Evolutionary conservation across 495 filamentous ascomycete genomes (phyloP), one percentile per base, ranked within the genome.

Genomic region (Penicillium egyptiacum): DNA sequence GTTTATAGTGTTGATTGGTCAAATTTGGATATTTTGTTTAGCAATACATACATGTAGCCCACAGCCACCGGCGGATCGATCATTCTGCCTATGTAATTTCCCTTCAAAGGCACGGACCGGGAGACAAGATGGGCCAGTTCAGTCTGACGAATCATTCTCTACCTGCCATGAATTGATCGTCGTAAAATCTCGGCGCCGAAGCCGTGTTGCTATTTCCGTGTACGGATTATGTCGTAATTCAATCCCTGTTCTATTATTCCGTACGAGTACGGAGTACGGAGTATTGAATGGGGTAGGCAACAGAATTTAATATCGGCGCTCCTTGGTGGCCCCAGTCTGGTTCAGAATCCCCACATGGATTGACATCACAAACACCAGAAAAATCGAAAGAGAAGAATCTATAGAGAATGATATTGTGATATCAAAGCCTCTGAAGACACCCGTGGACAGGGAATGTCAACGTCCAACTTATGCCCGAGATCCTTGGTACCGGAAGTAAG

Each of bases 181-280:
- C 28, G 9, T 30, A 30, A 30, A 30, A 10, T 30, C 20, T 39
- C 4, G 31, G 48, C 35, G 41, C 6, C 12, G 12, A 23, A 50
- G 47, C 11, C 10, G 16, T 16, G 47, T 35, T 35, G 28, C 48
- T 51, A 51, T 51, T 40, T 40, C 40, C 40, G 35, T 50, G 33
- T 11, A 26, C 12, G 9, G 9, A 30, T 0, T 2, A 9, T 30
- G 28, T 30, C 9, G 28, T 30, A 30, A 30, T 35, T 14, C 33
- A 5, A 35, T 35, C 12, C 33, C 9, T 30, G 28, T 10, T 30
- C 28, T 30, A 30, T 3, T 30, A 30, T 30, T 30, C 33, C 33
- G 43, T n/a, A 17, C 6, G 26, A 14, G 43, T 25, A 17, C 5
- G 44, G 16, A 47, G 14, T 2, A 3, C 31, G 4, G 11, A 30